These are phyloP conservation scores for Arthrobotrys sphaeroides DNA, from an alignment of 2,329 filamentous ascomycete species.

Conservation along the genomic window DNA sequence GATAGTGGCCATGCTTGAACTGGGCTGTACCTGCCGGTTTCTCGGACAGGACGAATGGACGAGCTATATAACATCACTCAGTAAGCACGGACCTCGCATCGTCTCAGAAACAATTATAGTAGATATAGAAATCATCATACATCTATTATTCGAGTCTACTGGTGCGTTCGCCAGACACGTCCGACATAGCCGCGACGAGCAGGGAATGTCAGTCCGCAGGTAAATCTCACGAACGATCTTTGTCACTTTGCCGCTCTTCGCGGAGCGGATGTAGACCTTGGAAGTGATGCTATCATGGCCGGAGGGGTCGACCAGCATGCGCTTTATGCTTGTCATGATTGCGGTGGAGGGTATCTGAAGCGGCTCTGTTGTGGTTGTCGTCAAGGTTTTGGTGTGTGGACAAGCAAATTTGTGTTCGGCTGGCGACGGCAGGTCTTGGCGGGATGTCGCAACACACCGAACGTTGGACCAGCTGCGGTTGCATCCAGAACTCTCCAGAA, in stretches of 20 bases:
- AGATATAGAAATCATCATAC: constrained; percentile 63
- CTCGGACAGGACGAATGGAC: constrained; percentile 87
- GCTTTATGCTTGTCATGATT: constrained; percentile 73
- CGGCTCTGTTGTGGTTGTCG: constrained; percentile 17
- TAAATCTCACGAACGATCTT: constrained; percentile 98
- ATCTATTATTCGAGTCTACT: constrained; percentile 78
- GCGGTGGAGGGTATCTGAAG: constrained; percentile 2
- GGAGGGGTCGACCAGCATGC: constrained; percentile 67
- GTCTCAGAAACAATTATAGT: background rate
- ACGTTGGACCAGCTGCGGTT: background rate
- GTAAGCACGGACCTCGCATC: constrained; percentile 13
- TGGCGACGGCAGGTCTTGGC: constrained; percentile 40
- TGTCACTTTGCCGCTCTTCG: constrained; percentile 94
- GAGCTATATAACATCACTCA: constrained; percentile 65
- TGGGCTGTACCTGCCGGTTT: constrained; percentile 82
- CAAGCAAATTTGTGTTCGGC: constrained; percentile 24
- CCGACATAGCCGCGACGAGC: constrained; percentile 88
- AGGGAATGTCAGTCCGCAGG: constrained; percentile 94
- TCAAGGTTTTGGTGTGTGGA: constrained; percentile 17
- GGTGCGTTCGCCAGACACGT: constrained; percentile 78
- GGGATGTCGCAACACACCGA: constrained; percentile 20
- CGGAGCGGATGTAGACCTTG: constrained; percentile 95
- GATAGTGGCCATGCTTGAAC: constrained; percentile 88
- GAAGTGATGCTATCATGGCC: constrained; percentile 81
- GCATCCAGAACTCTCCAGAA: background rate